Evolutionary conservation across 2,329 filamentous ascomycete genomes (phyloP).

Genomic region (Aspergillus amoenus): DNA sequence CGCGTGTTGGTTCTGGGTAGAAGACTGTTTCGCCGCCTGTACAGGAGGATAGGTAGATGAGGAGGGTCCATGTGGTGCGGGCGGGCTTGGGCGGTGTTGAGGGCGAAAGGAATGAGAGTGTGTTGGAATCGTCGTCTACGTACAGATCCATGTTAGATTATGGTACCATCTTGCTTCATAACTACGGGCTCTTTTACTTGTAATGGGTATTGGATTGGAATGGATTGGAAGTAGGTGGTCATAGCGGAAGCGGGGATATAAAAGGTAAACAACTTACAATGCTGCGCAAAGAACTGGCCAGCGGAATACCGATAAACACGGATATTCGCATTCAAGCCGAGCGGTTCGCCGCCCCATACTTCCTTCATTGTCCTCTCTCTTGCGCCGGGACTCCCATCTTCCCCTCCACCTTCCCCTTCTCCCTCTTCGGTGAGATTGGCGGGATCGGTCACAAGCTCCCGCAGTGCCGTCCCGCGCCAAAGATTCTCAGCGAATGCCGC

Average conservation of each 20-base stretch:
- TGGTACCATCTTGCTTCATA: background rate
- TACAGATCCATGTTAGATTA: background rate
- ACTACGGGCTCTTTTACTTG: background rate
- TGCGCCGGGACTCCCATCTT: slow-evolving; percentile 13
- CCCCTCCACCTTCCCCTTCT: slow-evolving; percentile 22
- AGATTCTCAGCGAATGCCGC: slow-evolving; percentile 68
- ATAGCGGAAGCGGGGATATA: background rate
- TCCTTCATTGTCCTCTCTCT: slow-evolving; percentile 28
- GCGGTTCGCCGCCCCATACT: slow-evolving; percentile 74
- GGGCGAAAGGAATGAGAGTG: slow-evolving; percentile 58
- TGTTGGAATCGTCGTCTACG: slow-evolving; percentile 83
- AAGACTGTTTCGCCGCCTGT: slow-evolving; percentile 88
- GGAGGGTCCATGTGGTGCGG: slow-evolving; percentile 85
- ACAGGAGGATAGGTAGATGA: slow-evolving; percentile 85
- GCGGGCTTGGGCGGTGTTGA: slow-evolving; percentile 47
- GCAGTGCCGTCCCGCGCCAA: slow-evolving; percentile 76
- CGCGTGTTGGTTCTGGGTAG: slow-evolving; percentile 64
- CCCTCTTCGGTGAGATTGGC: background rate
- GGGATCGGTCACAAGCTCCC: slow-evolving; percentile 52
- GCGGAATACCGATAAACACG: slow-evolving; percentile 82
- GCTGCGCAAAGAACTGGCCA: slow-evolving; percentile 88
- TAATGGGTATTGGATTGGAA: background rate
- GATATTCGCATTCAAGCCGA: slow-evolving; percentile 88
- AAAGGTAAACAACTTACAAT: slow-evolving; percentile 63
- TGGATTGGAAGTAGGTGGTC: background rate